phyloP scores from a whole-genome alignment of 2,329 filamentous ascomycete genomes.

The Hypoxylon sp. region DNA sequence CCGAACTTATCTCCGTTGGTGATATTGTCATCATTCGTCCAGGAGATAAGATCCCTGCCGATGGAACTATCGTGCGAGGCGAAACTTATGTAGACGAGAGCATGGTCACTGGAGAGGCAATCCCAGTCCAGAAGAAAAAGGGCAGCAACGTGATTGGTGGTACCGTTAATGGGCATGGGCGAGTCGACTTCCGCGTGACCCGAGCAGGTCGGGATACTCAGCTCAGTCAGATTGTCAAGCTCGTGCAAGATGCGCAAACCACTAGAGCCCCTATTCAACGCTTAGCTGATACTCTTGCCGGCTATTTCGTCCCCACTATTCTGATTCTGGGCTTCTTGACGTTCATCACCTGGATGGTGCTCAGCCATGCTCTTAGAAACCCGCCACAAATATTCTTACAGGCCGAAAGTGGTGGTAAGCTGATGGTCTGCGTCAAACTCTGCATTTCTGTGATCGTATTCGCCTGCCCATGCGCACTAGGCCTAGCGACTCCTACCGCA shows the following conservation, averaged over 20 bases:
- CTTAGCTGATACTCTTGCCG: slow-evolving; percentile 89
- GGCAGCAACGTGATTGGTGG: slow-evolving; percentile 88
- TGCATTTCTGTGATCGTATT: slow-evolving; percentile 99
- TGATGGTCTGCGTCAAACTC: slow-evolving; percentile 97
- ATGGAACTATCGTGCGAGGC: slow-evolving; percentile 87
- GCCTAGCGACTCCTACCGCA: slow-evolving; percentile 93
- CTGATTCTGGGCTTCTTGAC: slow-evolving; percentile 86
- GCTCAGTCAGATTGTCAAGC: slow-evolving; percentile 95
- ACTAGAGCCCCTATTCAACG: slow-evolving; percentile 94
- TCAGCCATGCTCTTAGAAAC: slow-evolving; percentile 86
- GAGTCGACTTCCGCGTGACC: slow-evolving; percentile 92
- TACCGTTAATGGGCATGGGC: slow-evolving; percentile 93
- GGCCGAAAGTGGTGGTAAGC: slow-evolving; percentile 84
- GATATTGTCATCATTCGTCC: slow-evolving; percentile 94
- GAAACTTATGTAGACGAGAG: slow-evolving; percentile 97
- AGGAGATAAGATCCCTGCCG: slow-evolving; percentile 96
- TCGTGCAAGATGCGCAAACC: slow-evolving; percentile 98
- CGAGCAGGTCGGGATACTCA: slow-evolving; percentile 95
- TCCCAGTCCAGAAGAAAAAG: slow-evolving; percentile 91
- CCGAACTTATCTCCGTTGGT: slow-evolving; percentile 92
- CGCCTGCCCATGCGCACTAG: slow-evolving; percentile 96
- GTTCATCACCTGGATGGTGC: slow-evolving; percentile 93
- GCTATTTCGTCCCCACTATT: slow-evolving; percentile 94
- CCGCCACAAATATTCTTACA: slow-evolving; percentile 91
- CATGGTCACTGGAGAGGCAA: slow-evolving; percentile 98